Percentiles rank a stretch among this genome's conserved stretches.
phyloP scores from a whole-genome alignment of 176 grass and related monocot species.

The Miscanthus lutarioriparius region DNA sequence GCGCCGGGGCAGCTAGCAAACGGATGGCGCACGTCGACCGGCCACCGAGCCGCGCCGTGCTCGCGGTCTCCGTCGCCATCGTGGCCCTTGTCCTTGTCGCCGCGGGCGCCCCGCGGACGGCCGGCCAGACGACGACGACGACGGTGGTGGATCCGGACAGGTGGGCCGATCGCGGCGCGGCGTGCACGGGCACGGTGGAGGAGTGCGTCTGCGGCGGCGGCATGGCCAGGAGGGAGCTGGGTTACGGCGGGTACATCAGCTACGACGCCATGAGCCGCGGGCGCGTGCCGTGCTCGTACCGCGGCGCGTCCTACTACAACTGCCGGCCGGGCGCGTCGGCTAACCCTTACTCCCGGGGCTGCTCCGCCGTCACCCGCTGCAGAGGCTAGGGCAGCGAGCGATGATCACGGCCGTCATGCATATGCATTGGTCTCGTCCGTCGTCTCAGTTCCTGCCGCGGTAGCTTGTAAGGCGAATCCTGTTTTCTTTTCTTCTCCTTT shows the following conservation, averaged over 20 bases:
- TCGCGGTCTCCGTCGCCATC: not conserved
- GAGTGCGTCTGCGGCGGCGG: not conserved
- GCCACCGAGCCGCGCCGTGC: slow-evolving; percentile 4
- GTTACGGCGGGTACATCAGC: slow-evolving; percentile 32
- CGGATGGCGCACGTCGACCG: not conserved
- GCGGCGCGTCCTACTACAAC: slow-evolving; percentile 64
- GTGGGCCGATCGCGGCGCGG: not conserved
- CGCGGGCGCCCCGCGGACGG: not conserved
- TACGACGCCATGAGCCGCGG: slow-evolving; percentile 47
- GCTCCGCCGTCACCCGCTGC: slow-evolving; percentile 59
- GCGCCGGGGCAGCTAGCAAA: not conserved
- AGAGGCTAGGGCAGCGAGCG: slow-evolving; percentile 2
- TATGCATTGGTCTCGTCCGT: not conserved
- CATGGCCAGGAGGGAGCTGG: slow-evolving; percentile 25
- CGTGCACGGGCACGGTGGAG: slow-evolving; percentile 26
- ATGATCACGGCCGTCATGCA: not conserved
- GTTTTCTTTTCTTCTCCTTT: not conserved
- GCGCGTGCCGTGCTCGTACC: slow-evolving; percentile 49
- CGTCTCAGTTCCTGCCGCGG: not conserved
- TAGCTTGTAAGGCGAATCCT: not conserved
- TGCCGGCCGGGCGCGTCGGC: slow-evolving; percentile 49
- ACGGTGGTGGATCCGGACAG: not conserved
- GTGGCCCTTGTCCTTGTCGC: not conserved
- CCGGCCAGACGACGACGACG: not conserved
- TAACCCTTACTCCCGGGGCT: slow-evolving; percentile 70